Conservation (phyloP, 495 filamentous ascomycete genomes). For the Talaromyces adpressus region DNA sequence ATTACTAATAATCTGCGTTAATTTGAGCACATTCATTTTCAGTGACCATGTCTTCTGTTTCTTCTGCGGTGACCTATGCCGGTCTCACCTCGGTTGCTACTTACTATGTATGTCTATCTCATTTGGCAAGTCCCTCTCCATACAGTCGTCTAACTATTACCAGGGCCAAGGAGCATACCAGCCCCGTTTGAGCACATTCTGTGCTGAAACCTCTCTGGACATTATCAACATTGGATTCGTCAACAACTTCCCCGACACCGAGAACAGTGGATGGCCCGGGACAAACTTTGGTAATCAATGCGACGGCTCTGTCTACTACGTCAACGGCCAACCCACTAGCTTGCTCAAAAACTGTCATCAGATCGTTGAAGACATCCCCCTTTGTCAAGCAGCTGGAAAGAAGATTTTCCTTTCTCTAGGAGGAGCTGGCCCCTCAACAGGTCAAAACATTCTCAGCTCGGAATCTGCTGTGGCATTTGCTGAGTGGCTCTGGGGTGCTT, state of each 20-base stretch:
- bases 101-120: slow-evolving; percentile 47
- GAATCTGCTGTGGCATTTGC: slow-evolving; percentile 42
- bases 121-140: no score
- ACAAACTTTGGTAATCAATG: slow-evolving; percentile 64
- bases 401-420: slow-evolving; percentile 61
- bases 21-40: slow-evolving; percentile 4
- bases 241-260: slow-evolving; percentile 52
- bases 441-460: slow-evolving; percentile 29
- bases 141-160: background rate
- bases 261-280: slow-evolving; percentile 44
- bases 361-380: slow-evolving; percentile 54
- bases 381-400: slow-evolving; percentile 59
- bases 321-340: slow-evolving; percentile 19
- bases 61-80: slow-evolving; percentile 21
- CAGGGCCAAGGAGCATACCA: slow-evolving; percentile 46
- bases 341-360: slow-evolving; percentile 41
- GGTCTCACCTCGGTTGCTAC: slow-evolving; percentile 50
- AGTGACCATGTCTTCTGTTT: slow-evolving; percentile 17
- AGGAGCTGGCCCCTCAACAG: slow-evolving; percentile 35
- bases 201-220: slow-evolving; percentile 51
- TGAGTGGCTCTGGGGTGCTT: slow-evolving; percentile 56
- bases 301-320: slow-evolving; percentile 39
- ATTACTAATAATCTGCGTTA: slow-evolving; percentile 19
- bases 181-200: slow-evolving; percentile 46
- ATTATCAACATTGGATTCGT: slow-evolving; percentile 65